These are phyloP conservation scores for Fusarium sp. DNA, from an alignment of 2,329 filamentous ascomycete genomes.

Conservation along the genomic window DNA sequence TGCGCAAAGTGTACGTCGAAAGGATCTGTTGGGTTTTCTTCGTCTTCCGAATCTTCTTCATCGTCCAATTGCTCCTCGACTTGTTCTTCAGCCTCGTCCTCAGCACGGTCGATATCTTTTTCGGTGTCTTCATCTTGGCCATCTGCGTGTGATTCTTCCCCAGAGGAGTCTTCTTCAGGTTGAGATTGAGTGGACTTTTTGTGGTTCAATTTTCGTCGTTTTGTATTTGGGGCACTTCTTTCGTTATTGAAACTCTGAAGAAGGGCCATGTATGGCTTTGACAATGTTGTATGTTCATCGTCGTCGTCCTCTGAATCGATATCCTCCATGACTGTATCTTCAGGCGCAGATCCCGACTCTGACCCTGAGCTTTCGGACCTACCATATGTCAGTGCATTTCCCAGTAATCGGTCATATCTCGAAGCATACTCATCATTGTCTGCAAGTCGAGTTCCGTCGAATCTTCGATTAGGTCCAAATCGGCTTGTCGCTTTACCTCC, in stretches of 20 bases:
- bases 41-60: slow-evolving; percentile 57
- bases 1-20: slow-evolving; percentile 84
- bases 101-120: slow-evolving; percentile 51
- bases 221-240: slow-evolving; percentile 57
- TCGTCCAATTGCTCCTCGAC: slow-evolving; percentile 43
- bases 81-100: slow-evolving; percentile 44
- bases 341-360: slow-evolving; percentile 43
- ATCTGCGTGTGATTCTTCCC: slow-evolving; percentile 49
- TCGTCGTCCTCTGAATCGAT: slow-evolving; percentile 57
- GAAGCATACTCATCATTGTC: slow-evolving; percentile 50
- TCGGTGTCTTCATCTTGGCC: slow-evolving; percentile 56
- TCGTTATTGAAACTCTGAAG: slow-evolving; percentile 66
- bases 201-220: slow-evolving; percentile 66
- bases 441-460: slow-evolving; percentile 49
- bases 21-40: slow-evolving; percentile 70
- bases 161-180: slow-evolving; percentile 31
- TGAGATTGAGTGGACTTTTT: slow-evolving; percentile 33
- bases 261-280: slow-evolving; percentile 65
- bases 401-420: no score
- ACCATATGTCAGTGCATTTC: neutral
- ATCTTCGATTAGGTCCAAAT: slow-evolving; percentile 50
- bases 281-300: slow-evolving; percentile 55
- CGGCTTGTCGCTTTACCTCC: slow-evolving; percentile 49
- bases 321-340: slow-evolving; percentile 51
- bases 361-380: slow-evolving; percentile 42